Conservation (phyloP, 768 basidiomycete genomes). For the Myochromella boudieri region DNA sequence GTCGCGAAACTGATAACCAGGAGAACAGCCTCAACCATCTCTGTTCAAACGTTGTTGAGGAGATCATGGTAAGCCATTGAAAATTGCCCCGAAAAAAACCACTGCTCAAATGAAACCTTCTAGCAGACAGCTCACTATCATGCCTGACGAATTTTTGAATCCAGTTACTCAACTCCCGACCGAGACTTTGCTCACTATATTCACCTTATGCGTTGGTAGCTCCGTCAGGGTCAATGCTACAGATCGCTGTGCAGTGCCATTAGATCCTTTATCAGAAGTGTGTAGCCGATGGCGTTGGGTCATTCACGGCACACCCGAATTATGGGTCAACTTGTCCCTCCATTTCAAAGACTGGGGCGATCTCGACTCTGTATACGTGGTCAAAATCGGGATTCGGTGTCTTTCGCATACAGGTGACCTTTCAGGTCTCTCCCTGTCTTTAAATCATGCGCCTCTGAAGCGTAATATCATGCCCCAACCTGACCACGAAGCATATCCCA, state of each 20-base stretch:
- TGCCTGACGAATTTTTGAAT: too few species aligned
- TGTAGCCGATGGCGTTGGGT: background rate
- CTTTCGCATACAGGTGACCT: background rate
- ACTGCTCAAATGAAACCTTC: too few species aligned
- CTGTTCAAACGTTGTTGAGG: too few species aligned
- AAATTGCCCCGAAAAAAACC: too few species aligned
- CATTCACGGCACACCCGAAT: background rate
- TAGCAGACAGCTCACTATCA: background rate
- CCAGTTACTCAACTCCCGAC: background rate
- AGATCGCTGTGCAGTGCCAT: background rate
- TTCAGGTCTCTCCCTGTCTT: background rate
- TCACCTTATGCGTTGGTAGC: background rate
- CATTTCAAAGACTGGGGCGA: background rate
- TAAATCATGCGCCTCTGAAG: background rate
- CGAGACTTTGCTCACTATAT: background rate
- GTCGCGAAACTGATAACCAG: too few species aligned
- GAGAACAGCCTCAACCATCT: too few species aligned
- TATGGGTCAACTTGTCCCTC: background rate
- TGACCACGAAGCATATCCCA: background rate
- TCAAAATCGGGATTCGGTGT: background rate
- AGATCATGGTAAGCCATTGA: too few species aligned
- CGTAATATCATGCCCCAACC: background rate
- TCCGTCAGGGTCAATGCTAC: background rate
- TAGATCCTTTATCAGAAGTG: background rate
- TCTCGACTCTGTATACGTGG: background rate